Evolutionary conservation across 2,329 filamentous ascomycete genomes (phyloP).

Genomic region (Cercospora sesami): DNA sequence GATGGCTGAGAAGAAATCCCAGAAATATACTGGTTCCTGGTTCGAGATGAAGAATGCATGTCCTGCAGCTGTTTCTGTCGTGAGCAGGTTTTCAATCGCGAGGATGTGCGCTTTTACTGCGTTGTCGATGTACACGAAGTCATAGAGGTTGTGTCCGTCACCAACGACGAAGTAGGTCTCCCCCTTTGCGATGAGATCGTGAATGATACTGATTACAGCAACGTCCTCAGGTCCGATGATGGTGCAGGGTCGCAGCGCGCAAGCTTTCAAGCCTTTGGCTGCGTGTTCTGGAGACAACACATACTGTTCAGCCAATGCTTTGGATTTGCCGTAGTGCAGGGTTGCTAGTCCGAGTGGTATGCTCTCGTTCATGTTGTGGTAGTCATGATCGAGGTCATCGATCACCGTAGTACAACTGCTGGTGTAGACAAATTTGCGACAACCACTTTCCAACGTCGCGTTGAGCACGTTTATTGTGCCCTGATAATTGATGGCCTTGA

Average conservation of each 20-base stretch:
- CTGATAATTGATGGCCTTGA: conserved; percentile 82
- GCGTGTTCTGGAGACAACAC: conserved; percentile 69
- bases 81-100: conserved; percentile 70
- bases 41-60: conserved; percentile 91
- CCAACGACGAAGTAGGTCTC: conserved; percentile 81
- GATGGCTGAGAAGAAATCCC: conserved; percentile 78
- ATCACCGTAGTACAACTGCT: conserved; percentile 84
- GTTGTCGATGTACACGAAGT: conserved; percentile 70
- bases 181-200: conserved; percentile 67
- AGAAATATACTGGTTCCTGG: conserved; percentile 83
- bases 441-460: conserved; percentile 66
- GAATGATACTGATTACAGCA: conserved; percentile 70
- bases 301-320: conserved; percentile 78
- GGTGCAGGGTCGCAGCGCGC: conserved; percentile 77
- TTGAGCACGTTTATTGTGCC: conserved; percentile 78
- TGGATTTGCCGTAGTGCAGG: conserved; percentile 84
- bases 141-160: conserved; percentile 67
- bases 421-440: conserved; percentile 85
- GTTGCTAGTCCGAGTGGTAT: conserved; percentile 72
- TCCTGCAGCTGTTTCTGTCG: conserved; percentile 64
- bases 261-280: conserved; percentile 42
- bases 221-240: conserved; percentile 91
- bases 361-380: conserved; percentile 78
- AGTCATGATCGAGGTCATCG: conserved; percentile 71
- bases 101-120: conserved; percentile 79